Evolutionary conservation across 2,329 filamentous ascomycete genomes (phyloP).

Genomic region (Paradendryphiella salina): DNA sequence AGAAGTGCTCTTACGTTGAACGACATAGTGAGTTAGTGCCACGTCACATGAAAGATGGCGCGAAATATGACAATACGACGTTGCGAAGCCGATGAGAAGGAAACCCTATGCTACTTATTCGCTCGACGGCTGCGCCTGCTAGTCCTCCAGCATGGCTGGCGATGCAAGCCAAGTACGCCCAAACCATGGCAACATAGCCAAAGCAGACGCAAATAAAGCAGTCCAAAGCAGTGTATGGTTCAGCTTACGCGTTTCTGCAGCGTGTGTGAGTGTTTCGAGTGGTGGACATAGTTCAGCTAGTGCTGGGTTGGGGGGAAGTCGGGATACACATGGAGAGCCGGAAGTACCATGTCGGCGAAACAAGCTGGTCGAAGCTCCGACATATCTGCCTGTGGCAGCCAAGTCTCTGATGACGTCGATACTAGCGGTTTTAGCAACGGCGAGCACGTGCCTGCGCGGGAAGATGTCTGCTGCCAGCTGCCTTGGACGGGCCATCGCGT

Average conservation of each 20-base stretch:
- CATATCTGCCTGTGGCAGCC: slow-evolving; percentile 5
- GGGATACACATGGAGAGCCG: slow-evolving; percentile 39
- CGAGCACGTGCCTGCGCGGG: slow-evolving; percentile 10
- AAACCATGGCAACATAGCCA: slow-evolving; percentile 7
- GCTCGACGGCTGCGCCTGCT: slow-evolving; percentile 6
- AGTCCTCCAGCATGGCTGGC: slow-evolving; percentile 2
- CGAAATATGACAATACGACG: not conserved
- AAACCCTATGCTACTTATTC: slow-evolving; percentile 5
- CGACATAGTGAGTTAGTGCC: slow-evolving; percentile 12
- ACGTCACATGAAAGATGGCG: not conserved
- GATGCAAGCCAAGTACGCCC: slow-evolving; percentile 15
- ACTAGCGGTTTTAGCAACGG: not conserved
- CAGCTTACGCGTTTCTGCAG: slow-evolving; percentile 33
- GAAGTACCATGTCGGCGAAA: slow-evolving; percentile 32
- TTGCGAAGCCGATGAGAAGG: not conserved
- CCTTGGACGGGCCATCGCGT: slow-evolving; percentile 10
- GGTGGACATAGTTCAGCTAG: slow-evolving; percentile 17
- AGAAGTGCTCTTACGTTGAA: slow-evolving; percentile 10
- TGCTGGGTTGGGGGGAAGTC: slow-evolving; percentile 8
- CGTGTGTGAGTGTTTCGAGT: slow-evolving; percentile 21
- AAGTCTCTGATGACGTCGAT: slow-evolving; percentile 8
- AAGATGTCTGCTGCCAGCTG: slow-evolving; percentile 5
- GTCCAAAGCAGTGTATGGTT: slow-evolving; percentile 12
- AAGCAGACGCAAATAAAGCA: slow-evolving; percentile 22
- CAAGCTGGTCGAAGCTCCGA: slow-evolving; percentile 24